Base-by-base conservation (phyloP, 805 yeast genomes). In the Blastobotrys muscicola region DNA sequence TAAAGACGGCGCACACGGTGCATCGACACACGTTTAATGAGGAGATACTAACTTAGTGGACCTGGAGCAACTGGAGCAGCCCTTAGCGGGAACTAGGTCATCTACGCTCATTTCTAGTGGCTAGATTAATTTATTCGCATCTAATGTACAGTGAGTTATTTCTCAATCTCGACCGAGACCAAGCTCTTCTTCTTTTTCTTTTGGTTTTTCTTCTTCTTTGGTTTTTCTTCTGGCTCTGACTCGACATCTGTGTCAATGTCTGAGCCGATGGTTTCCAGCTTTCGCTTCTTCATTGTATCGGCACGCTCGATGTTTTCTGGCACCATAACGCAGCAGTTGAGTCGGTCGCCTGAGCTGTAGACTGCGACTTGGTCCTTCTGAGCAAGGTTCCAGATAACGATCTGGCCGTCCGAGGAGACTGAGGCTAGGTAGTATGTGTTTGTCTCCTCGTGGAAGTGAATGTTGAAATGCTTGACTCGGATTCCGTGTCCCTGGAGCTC, bases 341-440 rank as follows among this genome's bases (percentile, higher is more conserved):
- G 72, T 56, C 98, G 73, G 64, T 92, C 97, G 9, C 94, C 94
- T 14, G 90, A 75, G 50, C 81, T 85, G 60, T 87, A 90, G 2
- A 86, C 92, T 0, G 96, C 97, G 16, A 87, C 74, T 61, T 87
- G 95, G 33, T 85, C 94, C 54, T 73, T 71, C 2, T 67, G 55
- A 1, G 65, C 59, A 58, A 81, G 65, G 58, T 89, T 82, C 96
- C 97, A 90, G 2, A 90, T 83, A 6, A 92, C 94, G 42, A 90
- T 81, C 55, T 76, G 83, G 20, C 97, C 97, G 62, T 90, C 97
- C 0, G 97, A 85, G 0, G 96, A 85, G 9, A 87, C 85, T 2
- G 95, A 82, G 0, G 85, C 73, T 56, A 92, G 62, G 56, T 72
- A 82, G 13, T 66, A 69, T 10, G 71, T 68, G 32, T 68, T 64